Evolutionary conservation across 164 flowering plant genomes (phyloP).

Genomic region (Annona squamosa): DNA sequence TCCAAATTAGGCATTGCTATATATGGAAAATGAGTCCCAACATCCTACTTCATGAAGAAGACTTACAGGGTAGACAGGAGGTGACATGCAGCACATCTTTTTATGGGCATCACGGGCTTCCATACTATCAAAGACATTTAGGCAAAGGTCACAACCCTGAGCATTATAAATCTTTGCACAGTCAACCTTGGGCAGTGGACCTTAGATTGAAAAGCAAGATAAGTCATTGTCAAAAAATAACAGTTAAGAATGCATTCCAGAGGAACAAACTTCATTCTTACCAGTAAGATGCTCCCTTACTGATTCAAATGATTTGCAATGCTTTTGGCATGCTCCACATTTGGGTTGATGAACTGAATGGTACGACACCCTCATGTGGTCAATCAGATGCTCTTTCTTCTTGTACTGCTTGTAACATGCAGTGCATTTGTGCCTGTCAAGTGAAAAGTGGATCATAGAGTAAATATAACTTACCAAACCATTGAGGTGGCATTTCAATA

Average conservation of each 20-base stretch:
- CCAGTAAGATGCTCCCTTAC: constrained; percentile 60
- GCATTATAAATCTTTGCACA: constrained; percentile 40
- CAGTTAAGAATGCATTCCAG: not conserved
- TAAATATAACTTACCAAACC: not conserved
- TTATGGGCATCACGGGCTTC: constrained; percentile 33
- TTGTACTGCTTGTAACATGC: constrained; percentile 77
- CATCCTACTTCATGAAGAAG: not conserved
- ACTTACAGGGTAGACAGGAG: constrained; percentile 50
- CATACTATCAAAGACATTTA: constrained; percentile 46
- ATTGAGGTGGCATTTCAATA: not conserved
- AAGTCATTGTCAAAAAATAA: not conserved
- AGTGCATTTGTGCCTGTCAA: constrained; percentile 55
- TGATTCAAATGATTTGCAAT: constrained; percentile 62
- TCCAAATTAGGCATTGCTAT: not conserved
- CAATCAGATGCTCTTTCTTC: constrained; percentile 65
- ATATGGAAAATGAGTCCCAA: not conserved
- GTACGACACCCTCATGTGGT: constrained; percentile 53
- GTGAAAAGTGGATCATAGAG: constrained; percentile 8
- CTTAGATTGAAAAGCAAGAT: constrained; percentile 21
- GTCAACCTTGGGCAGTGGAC: constrained; percentile 39
- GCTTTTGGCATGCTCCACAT: constrained; percentile 60
- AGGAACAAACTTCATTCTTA: constrained; percentile 10
- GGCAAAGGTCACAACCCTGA: constrained; percentile 55
- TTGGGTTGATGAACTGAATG: constrained; percentile 76
- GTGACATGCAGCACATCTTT: constrained; percentile 32